Evolutionary conservation across 2,329 filamentous ascomycete genomes (phyloP), one percentile per base, ranked within the genome.

Genomic region (Venturia effusa): DNA sequence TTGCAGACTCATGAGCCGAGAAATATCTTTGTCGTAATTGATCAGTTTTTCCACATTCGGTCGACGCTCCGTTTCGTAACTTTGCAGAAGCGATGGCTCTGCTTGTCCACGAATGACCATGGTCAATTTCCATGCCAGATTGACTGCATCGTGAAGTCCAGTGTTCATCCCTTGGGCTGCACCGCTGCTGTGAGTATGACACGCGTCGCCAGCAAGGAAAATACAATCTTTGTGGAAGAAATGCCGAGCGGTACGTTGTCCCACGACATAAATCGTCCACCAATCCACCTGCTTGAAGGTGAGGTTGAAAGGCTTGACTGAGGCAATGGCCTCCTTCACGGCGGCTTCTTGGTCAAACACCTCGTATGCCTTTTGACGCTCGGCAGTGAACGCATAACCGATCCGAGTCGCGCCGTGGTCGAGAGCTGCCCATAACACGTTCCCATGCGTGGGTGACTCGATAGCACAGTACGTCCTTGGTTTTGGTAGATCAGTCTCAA

Each of bases 91-190:
- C 0, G 71, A 67, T 11, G 76, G 70, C 13, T 70, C 71, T 1
- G 74, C 75, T 1, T 72, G 65, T 7, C 75, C 71, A n/a, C 74
- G 73, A 1, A 81, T 69, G 4, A 79, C 79, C 1, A 76, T 72
- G 0, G 79, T 76, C 2, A 84, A 72, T 67, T 84, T 84, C 81
- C 82, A 84, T 27, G 78, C 79, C 0, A 84, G 72, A 64, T 84
- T 84, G 37, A 80, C 74, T 0, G 80, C 78, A 64, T 84, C 82
- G 30, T 80, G 78, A 24, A 84, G 76, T 0, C 82, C 81, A 0
- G 80, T 80, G 68, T 85, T 84, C 79, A 85, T 81, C 0, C 83
- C 83, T 68, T 84, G 82, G 0, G 81, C 83, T 1, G 81, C 83
- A 0, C 79, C 78, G 0, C 81, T 81, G 43, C 76, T 81, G 66